These are phyloP conservation scores for Exophiala bonariae DNA, from an alignment of 2,329 filamentous ascomycete genomes.

Conservation along the genomic window DNA sequence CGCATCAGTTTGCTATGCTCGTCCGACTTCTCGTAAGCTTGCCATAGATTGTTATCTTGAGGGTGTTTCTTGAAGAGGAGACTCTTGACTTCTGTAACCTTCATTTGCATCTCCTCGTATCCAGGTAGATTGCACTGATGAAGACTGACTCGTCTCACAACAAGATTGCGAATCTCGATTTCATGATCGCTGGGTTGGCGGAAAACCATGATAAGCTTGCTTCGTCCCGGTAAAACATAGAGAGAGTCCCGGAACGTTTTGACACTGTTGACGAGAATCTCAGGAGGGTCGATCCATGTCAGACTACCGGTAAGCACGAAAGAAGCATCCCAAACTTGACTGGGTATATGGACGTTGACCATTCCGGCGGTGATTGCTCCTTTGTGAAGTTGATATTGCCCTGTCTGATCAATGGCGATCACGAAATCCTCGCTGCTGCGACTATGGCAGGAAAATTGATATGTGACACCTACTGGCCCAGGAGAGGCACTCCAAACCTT, in stretches of 20 bases:
- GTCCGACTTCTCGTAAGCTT: conserved; percentile 29
- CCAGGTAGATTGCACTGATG: conserved; percentile 31
- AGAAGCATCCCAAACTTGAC: conserved; percentile 41
- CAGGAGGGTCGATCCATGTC: conserved; percentile 26
- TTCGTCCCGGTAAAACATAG: conserved; percentile 32
- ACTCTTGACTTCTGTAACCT: conserved; percentile 41
- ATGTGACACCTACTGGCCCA: conserved; percentile 27
- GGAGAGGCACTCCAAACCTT: conserved; percentile 15
- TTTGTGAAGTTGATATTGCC: conserved; percentile 31
- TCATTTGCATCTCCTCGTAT: conserved; percentile 21
- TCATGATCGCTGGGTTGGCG: conserved; percentile 26
- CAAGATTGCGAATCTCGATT: conserved; percentile 20
- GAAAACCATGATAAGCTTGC: conserved; percentile 32
- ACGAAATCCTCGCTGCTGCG: conserved; percentile 33
- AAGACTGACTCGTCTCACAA: conserved; percentile 13
- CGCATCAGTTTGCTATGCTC: conserved; percentile 33
- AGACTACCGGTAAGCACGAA: conserved; percentile 32
- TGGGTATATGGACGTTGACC: conserved; percentile 41
- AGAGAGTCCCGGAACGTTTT: conserved; percentile 35
- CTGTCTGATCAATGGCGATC: conserved; percentile 35
- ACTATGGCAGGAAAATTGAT: conserved; percentile 42
- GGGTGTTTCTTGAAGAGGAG: conserved; percentile 30
- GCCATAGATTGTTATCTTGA: conserved; percentile 29
- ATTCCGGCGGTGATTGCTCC: conserved; percentile 32
- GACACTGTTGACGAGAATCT: conserved; percentile 31